Conservation (phyloP, 2,329 filamentous ascomycete genomes). For the Boeremia exigua region DNA sequence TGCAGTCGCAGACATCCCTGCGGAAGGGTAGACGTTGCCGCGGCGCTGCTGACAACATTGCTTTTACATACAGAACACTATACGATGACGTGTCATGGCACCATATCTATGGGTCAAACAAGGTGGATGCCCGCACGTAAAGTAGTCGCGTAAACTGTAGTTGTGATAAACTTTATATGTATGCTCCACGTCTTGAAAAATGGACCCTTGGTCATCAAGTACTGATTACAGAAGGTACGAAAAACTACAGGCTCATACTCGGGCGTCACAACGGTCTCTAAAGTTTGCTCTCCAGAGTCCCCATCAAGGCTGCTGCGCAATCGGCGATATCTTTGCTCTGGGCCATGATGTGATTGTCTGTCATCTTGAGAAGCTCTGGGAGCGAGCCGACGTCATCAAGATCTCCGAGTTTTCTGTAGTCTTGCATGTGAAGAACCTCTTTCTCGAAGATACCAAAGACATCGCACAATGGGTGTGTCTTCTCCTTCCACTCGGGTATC, state of each 20-base stretch:
- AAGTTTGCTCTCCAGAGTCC: neutral
- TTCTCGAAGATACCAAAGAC: neutral
- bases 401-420: constrained; percentile 1
- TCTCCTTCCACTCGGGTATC: constrained; percentile 2
- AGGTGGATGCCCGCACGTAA: neutral
- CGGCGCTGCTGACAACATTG: neutral
- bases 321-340: neutral
- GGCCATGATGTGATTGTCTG: neutral
- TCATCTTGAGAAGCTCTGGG: neutral
- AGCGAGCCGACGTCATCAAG: neutral
- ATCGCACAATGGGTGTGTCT: neutral
- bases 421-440: neutral
- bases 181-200: neutral
- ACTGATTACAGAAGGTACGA: neutral
- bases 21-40: neutral
- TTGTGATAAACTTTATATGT: neutral
- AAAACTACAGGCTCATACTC: neutral
- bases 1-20: neutral
- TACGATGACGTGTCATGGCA: neutral
- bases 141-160: neutral
- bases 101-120: neutral
- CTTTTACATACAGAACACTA: neutral
- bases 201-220: neutral
- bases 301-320: neutral
- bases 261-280: neutral